Evolutionary conservation across 2,329 filamentous ascomycete genomes (phyloP), one percentile per base, ranked within the genome.

Genomic region (Arthrinium phaeospermum): DNA sequence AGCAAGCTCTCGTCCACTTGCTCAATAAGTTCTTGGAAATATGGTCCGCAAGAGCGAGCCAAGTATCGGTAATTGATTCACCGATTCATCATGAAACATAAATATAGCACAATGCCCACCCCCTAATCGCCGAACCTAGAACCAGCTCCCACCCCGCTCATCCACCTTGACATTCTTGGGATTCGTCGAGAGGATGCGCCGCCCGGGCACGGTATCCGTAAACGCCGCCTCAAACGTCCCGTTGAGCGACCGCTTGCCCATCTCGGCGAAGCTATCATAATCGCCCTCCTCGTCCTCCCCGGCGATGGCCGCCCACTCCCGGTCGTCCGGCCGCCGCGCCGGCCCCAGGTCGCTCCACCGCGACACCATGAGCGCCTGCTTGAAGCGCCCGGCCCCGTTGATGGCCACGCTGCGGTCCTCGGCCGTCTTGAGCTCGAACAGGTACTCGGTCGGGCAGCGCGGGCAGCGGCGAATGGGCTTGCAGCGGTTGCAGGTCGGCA

Each of bases 401-500:
- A 44, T 44, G 24, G 44, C 24, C 14, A 68, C 67, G 44, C 44
- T 68, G 14, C 46, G 44, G 67, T 68, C 67, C 67, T 68, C 67
- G 67, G 67, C 44, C 67, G 46, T 68, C 67, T 68, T 68, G 44
- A 68, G 67, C 67, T 68, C 67, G 67, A 68, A 68, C 16, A 68
- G 44, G 67, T 68, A 68, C 67, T 68, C 67, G 24, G 67, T 68
- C 14, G 67, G 67, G 46, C 67, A 68, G 44, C 44, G 14, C 24
- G 46, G 30, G 24, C 67, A 68, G 24, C 67, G 67, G 4, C 67
- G 67, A 16, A 68, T 68, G 44, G 67, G 67, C 67, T 27, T 47
- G 67, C 67, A 68, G 67, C 24, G 44, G 67, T 24, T 44, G 44
- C 67, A 68, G 13, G 67, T 68, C 13, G 44, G 67, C 8, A 61